Base-by-base conservation (phyloP, 371 early-diverging fungal species). In the Umbelopsis sp. region DNA sequence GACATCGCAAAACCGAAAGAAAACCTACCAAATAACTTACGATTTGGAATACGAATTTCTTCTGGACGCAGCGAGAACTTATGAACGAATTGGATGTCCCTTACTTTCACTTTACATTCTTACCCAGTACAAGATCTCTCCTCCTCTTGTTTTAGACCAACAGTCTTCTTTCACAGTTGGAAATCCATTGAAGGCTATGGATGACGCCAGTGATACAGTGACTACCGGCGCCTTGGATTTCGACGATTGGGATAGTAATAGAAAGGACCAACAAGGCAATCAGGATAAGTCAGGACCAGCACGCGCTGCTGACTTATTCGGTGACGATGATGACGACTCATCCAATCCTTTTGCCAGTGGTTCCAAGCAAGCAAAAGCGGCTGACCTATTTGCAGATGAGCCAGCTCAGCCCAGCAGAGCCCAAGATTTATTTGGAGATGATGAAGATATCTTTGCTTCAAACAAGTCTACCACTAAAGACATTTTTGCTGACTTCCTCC, bases 51-150 rank as follows among this genome's bases (percentile, higher is more conserved):
- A 86, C 29, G 74, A 81, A 12, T 88, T 92, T 22, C 82, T 89
- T 0, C 81, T 87, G 16, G 74, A 78, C 11, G 85, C 90, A 18
- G 84, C 90, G 2, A 74, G 80, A 18, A 81, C 90, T 0, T 94
- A 93, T 69, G 93, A 94, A 69, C 82, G 86, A 4, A 77, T 92
- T n/a, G 93, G 93, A 35, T 91, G 90, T 66, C 93, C 93, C 0
- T 72, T 89, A 16, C 80, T 94, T 14, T 89, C 92, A 4, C 70
- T 94, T 32, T 83, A 90, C 32, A 89, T 93, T 64, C 52, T 88
- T 45, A 74, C 72, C 32, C 75, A 66, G 4, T 78, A 69, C 44
- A 62, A 69, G 4, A 76, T 79, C 66, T 46, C 70, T 2, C 74
- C 76, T 22, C 77, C 78, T 1, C 4, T 63, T 22, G 65, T 52